Percentiles rank a stretch among this genome's conserved stretches.
phyloP scores from a whole-genome alignment of 2,329 filamentous ascomycete species.

The Claviceps quebecensis region DNA sequence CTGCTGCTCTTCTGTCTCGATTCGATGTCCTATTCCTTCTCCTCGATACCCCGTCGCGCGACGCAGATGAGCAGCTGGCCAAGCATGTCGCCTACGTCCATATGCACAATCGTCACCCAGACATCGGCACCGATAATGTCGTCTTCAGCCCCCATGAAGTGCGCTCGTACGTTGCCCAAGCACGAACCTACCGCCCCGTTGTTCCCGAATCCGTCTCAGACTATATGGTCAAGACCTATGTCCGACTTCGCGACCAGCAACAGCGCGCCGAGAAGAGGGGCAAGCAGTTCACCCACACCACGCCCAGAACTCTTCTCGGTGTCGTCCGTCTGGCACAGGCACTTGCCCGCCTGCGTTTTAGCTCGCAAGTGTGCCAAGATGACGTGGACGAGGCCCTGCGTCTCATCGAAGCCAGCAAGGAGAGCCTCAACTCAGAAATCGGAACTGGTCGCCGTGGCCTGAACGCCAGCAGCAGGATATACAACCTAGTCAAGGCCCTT shows the following conservation, averaged over 20 bases:
- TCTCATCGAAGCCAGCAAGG: constrained; percentile 85
- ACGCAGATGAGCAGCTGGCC: constrained; percentile 83
- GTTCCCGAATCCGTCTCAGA: constrained; percentile 79
- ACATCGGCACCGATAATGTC: constrained; percentile 45
- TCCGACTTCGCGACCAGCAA: constrained; percentile 83
- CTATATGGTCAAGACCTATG: constrained; percentile 95
- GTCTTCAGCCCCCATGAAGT: constrained; percentile 89
- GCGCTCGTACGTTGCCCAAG: constrained; percentile 87
- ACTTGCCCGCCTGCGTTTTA: constrained; percentile 81
- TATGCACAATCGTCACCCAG: constrained; percentile 90
- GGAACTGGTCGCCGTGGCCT: constrained; percentile 48
- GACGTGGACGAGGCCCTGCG: constrained; percentile 93
- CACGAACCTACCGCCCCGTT: constrained; percentile 73
- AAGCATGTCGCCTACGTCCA: constrained; percentile 94
- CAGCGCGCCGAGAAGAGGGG: constrained; percentile 82
- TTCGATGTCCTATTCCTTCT: constrained; percentile 97
- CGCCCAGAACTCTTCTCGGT: constrained; percentile 82
- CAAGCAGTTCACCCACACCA: constrained; percentile 88
- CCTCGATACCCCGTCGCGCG: constrained; percentile 81
- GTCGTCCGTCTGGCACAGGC: constrained; percentile 89
- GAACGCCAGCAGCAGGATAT: constrained; percentile 80
- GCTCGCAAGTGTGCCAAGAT: constrained; percentile 68
- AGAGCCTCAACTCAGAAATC: constrained; percentile 65
- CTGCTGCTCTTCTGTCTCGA: constrained; percentile 89
- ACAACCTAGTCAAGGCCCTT: constrained; percentile 82